These are phyloP conservation scores for Pholiota conissans DNA, from an alignment of 768 basidiomycete species.

Conservation along the genomic window DNA sequence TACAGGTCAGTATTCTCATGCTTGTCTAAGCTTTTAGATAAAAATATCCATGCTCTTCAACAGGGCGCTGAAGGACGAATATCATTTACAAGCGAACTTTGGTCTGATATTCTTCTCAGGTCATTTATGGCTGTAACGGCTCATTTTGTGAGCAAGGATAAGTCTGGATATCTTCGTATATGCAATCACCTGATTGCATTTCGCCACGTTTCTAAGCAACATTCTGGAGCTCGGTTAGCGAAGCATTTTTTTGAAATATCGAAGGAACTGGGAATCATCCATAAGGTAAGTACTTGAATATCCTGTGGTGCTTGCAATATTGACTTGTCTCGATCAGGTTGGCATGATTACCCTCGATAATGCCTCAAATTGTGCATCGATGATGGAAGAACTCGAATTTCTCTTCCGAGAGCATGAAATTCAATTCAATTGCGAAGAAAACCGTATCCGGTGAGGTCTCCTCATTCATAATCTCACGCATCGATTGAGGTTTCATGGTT, in stretches of 20 bases:
- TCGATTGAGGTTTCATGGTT: conserved; percentile 7
- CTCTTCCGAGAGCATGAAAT: conserved; percentile 19
- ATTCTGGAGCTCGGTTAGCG: conserved; percentile 28
- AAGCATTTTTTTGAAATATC: conserved; percentile 23
- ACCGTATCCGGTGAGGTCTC: conserved; percentile 29
- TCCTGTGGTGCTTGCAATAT: neutral
- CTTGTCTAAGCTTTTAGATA: neutral
- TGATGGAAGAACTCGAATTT: conserved; percentile 26
- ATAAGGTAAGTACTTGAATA: conserved; percentile 18
- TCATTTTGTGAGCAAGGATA: conserved; percentile 24
- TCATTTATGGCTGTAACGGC: conserved; percentile 32
- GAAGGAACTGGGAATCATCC: conserved; percentile 18
- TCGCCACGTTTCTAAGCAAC: conserved; percentile 26
- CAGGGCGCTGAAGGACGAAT: conserved; percentile 28
- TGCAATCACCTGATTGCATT: conserved; percentile 29
- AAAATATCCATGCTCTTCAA: neutral
- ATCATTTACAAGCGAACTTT: conserved; percentile 35
- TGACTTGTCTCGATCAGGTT: conserved; percentile 13
- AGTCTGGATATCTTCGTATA: conserved; percentile 20
- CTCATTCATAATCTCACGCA: too few relatives aligned
- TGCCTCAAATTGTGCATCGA: conserved; percentile 34
- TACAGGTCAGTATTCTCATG: conserved; percentile 7
- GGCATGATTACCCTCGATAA: conserved; percentile 34
- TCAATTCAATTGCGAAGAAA: conserved; percentile 19
- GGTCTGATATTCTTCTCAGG: conserved; percentile 25